phyloP scores from a whole-genome alignment of 2,329 filamentous ascomycete genomes.

The Trichophyton verrucosum region DNA sequence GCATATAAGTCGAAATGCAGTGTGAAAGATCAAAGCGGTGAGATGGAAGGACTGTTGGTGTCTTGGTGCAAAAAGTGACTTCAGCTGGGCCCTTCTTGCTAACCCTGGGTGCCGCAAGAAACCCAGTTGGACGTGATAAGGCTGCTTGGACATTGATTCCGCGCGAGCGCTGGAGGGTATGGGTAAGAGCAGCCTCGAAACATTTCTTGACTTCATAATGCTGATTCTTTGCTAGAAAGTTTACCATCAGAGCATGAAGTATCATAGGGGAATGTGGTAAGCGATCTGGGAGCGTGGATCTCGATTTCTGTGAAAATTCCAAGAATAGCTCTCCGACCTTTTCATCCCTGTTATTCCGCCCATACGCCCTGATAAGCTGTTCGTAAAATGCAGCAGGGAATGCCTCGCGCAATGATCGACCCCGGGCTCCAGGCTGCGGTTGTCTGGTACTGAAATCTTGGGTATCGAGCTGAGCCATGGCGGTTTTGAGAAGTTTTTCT shows the following conservation, averaged over 20 bases:
- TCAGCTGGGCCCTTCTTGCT: not conserved
- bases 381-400: constrained; percentile 43
- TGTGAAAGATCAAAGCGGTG: constrained; percentile 39
- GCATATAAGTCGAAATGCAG: constrained; percentile 42
- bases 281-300: constrained; percentile 6
- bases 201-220: constrained; percentile 50
- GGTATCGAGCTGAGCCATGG: constrained; percentile 27
- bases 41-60: constrained; percentile 21
- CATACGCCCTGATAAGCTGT: constrained; percentile 45
- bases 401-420: constrained; percentile 27
- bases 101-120: not conserved
- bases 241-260: constrained; percentile 55
- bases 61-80: not conserved
- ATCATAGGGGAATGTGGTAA: constrained; percentile 41
- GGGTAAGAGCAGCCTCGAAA: constrained; percentile 52
- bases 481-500: constrained; percentile 27
- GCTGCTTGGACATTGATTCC: constrained; percentile 12
- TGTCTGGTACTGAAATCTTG: constrained; percentile 35
- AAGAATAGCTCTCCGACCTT: constrained; percentile 45
- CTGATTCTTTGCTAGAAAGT: constrained; percentile 43
- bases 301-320: constrained; percentile 32
- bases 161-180: constrained; percentile 36
- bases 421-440: constrained; percentile 24
- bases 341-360: constrained; percentile 33
- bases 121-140: not conserved